These are phyloP conservation scores for Calonectria leucothoes DNA, from an alignment of 2,329 filamentous ascomycete genomes.

Conservation along the genomic window DNA sequence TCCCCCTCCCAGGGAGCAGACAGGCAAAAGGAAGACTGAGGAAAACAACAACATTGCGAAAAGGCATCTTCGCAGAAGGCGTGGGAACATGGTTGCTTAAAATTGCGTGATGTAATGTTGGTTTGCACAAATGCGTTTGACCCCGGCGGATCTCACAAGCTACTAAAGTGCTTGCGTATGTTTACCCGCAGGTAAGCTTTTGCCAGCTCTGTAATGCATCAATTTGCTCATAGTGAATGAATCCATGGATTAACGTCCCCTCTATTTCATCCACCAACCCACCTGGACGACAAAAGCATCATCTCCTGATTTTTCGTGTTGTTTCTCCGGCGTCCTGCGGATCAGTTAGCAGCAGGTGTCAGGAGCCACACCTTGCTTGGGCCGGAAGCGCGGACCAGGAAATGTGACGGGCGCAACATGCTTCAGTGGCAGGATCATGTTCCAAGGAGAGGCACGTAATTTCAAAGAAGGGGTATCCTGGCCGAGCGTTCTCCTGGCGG, in stretches of 20 bases:
- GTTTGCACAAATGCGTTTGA: not conserved
- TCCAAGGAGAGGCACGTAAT: conserved; percentile 13
- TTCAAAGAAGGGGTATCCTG: conserved; percentile 13
- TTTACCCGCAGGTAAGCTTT: not conserved
- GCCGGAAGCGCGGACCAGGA: conserved; percentile 13
- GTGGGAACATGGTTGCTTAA: too few species aligned
- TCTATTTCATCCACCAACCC: conserved; percentile 11
- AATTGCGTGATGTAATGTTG: not conserved
- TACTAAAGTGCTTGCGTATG: not conserved
- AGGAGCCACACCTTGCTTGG: not conserved
- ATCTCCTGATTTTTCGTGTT: not conserved
- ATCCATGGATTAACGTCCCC: not conserved
- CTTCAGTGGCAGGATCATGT: not conserved
- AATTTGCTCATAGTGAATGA: not conserved
- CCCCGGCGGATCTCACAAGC: not conserved
- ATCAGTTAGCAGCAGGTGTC: conserved; percentile 16
- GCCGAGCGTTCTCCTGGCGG: not conserved
- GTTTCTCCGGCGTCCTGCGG: not conserved
- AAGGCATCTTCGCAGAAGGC: not conserved
- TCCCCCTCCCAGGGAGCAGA: not conserved
- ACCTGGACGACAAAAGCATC: not conserved
- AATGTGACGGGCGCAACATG: conserved; percentile 10
- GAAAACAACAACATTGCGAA: not conserved
- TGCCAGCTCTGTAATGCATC: not conserved
- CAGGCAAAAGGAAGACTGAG: not conserved